Evolutionary conservation across 2,329 filamentous ascomycete genomes (phyloP), one percentile per base, ranked within the genome.

Genomic region (Nigrospora sphaerica): DNA sequence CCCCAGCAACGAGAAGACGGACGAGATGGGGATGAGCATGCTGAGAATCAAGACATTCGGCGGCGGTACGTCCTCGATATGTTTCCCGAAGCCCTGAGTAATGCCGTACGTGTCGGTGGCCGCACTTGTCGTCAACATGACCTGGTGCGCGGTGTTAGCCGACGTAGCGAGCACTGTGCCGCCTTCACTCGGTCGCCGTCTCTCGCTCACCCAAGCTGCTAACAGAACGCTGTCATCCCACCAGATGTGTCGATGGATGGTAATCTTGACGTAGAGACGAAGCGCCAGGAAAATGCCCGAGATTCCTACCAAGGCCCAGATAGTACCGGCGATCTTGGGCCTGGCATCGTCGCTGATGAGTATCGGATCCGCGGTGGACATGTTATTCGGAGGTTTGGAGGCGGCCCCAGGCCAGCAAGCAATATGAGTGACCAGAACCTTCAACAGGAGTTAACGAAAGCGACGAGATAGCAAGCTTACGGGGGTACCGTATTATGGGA

Each of bases 1-100:
- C 6, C 59, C 57, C 18, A 65, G 45, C 36, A 69, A 37, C 12
- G 48, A 44, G 37, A 49, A 47, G 3, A 46, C 32, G 28, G 39
- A 36, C 2, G 41, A 13, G 14, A 49, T 19, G 39, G 18, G 32
- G 18, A 39, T 33, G 11, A 49, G 32, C 18, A 44, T 33, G 6
- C 34, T 19, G 6, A 49, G 18, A 4, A 23, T 23, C 32, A 33
- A 17, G 28, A 41, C 12, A 12, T 38, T 44, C 16, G 37, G 38
- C 16, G n/a, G 28, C 2, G 48, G 31, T 6, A 49, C 39, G 12
- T 32, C 37, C 31, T n/a, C 23, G 28, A 23, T 37, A 17, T 49
- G 48, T 18, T 45, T 35, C 12, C 45, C 45, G 31, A 44, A 49
- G 3, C 45, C 48, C 31, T 46, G 16, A 10, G 31, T 14, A 14